A percentile compares a stretch with the other conserved stretches of the same genome.
Evolutionary conservation across 2,329 filamentous ascomycete species (phyloP).

Genomic region (Samsoniella hepiali): DNA sequence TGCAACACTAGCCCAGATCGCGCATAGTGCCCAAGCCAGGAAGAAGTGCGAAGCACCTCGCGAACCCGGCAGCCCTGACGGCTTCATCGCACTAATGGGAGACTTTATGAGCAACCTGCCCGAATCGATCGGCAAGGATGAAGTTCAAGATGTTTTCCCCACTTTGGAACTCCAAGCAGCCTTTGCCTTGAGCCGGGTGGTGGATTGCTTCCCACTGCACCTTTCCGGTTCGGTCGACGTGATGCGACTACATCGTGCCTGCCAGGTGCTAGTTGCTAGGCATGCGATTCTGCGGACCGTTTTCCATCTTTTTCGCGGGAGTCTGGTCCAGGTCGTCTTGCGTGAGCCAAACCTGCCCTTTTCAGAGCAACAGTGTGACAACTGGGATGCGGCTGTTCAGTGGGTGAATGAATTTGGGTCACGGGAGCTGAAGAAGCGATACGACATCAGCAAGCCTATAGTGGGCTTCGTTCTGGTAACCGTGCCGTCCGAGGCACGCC

Average conservation of each 20-base stretch:
- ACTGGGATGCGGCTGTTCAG: neutral
- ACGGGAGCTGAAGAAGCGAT: conserved; percentile 5
- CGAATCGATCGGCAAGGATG: neutral
- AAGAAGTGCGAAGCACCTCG: neutral
- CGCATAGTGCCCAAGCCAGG: neutral
- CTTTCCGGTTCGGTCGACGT: neutral
- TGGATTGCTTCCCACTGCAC: conserved; percentile 10
- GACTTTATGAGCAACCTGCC: neutral
- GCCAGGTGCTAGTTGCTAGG: neutral
- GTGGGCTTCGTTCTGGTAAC: neutral
- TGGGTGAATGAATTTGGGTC: neutral
- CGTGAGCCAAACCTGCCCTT: neutral
- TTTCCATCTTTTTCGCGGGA: neutral
- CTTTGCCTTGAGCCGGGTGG: neutral
- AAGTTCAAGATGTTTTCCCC: neutral
- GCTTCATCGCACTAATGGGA: neutral
- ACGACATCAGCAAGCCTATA: neutral
- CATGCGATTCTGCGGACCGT: conserved; percentile 3
- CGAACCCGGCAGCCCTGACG: neutral
- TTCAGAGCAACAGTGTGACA: neutral
- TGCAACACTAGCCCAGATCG: neutral
- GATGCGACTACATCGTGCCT: neutral
- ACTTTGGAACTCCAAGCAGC: neutral
- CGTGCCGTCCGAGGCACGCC: neutral
- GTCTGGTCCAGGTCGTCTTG: neutral